Evolutionary conservation across 768 basidiomycete genomes (phyloP), one percentile per base, ranked within the genome.

Genomic region (Tephrocybe rancida): DNA sequence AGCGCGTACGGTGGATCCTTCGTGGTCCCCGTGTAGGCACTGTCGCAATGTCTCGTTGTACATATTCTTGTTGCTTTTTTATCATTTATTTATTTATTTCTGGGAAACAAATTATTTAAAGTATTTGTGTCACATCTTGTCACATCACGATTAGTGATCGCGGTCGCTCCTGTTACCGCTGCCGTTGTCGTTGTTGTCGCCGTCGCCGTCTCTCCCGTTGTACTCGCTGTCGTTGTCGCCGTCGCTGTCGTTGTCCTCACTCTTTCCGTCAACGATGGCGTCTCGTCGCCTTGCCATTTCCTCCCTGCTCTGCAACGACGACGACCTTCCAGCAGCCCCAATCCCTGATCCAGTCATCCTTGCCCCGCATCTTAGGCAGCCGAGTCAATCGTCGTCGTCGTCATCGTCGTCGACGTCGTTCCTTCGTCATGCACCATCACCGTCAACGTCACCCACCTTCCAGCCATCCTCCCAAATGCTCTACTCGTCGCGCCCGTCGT

Each of bases 11-110:
- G 82, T 63, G 55, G 71, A 71, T 76, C 72, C 77, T 91, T 88
- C 83, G 83, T 79, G 80, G 83, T 73, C 68, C 61, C 78, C 78
- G 79, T 70, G 66, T 90, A 88, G 85, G 80, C 74, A 67, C 64
- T 73, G 79, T 80, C 87, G 90, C 90, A 92, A 91, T 90, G 90
- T 91, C 87, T 84, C 81, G 89, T 90, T 84, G 88, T 88, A 92
- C 86, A 92, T 54, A 41, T 50, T 51, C 27, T 30, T 11, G 21
- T 25, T 48, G 48, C 19, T 43, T 43, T 42, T 18, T 9, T 13
- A 8, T 39, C n/a, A n/a, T 9, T 30, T 18, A 35, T 27, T 38
- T 49, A 47, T 25, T 44, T 39, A 50, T 37, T 48, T 48, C 11
- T 19, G 27, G 32, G 19, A 41, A 29, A 5, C 16, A 11, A 37